These are phyloP conservation scores for Endoconidiophora laricicola DNA, from an alignment of 2,329 filamentous ascomycete species.

Conservation along the genomic window DNA sequence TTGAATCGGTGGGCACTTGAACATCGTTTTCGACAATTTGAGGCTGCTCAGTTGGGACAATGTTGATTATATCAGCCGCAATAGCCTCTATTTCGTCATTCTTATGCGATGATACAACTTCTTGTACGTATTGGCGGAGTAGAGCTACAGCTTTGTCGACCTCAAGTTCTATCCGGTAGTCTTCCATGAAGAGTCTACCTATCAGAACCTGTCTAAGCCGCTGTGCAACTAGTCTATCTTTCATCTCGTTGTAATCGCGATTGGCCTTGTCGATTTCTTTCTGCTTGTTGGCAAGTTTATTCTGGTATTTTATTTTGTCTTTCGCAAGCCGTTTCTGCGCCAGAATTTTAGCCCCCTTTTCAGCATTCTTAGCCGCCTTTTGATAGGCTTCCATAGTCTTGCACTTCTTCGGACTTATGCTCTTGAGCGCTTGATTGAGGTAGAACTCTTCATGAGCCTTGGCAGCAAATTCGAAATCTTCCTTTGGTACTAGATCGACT, in stretches of 20 bases:
- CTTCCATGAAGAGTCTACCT: constrained; percentile 5
- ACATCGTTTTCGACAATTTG: too few species aligned
- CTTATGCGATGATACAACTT: not conserved
- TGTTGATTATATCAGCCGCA: not conserved
- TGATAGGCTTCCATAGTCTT: too few species aligned
- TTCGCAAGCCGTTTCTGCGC: not conserved
- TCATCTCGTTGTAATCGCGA: too few species aligned
- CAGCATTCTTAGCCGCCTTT: not conserved
- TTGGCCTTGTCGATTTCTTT: not conserved
- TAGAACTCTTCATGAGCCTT: too few species aligned
- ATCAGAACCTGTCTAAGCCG: not conserved
- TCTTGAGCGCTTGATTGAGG: too few species aligned
- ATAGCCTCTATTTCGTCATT: constrained; percentile 17
- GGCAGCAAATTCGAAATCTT: too few species aligned
- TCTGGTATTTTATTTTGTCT: not conserved
- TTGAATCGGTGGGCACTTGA: not conserved
- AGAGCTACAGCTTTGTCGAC: constrained; percentile 26
- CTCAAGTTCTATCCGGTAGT: constrained; percentile 17
- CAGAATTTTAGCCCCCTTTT: not conserved
- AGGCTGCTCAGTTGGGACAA: too few species aligned
- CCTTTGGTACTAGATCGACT: too few species aligned
- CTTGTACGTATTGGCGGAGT: constrained; percentile 21
- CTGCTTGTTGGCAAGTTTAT: not conserved
- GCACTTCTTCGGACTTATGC: not conserved
- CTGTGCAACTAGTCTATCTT: too few species aligned